phyloP scores from a whole-genome alignment of 1,139 yeast genomes.

The Yamadazyma mexicana region DNA sequence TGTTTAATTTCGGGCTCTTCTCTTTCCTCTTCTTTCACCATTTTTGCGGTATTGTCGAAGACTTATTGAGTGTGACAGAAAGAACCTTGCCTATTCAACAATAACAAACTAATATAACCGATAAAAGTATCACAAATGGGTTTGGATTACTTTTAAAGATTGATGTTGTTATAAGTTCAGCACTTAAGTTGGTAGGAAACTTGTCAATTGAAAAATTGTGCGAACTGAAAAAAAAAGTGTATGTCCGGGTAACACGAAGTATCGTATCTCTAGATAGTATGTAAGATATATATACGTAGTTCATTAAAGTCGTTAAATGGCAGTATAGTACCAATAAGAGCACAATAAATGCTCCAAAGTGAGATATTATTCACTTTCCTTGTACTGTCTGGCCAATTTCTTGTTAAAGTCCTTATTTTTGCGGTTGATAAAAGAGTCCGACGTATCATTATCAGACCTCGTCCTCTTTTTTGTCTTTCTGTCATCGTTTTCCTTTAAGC shows the following conservation, averaged over 20 bases:
- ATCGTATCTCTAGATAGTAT: too few relatives aligned
- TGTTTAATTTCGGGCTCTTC: conserved; percentile 39
- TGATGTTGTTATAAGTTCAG: neutral
- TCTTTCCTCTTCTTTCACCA: conserved; percentile 5
- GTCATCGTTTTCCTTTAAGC: conserved; percentile 28
- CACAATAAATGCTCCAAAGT: too few relatives aligned
- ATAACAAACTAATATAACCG: neutral
- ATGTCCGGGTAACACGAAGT: conserved; percentile 2
- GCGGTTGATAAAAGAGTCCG: conserved; percentile 58
- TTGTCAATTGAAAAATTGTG: conserved; percentile 1
- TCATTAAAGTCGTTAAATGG: too few relatives aligned
- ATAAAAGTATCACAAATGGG: neutral
- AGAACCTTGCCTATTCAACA: neutral
- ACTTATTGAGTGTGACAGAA: neutral
- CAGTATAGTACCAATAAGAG: too few relatives aligned
- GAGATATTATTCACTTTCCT: conserved; percentile 12
- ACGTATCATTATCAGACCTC: conserved; percentile 20
- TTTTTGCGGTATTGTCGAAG: neutral
- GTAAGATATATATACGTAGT: too few relatives aligned
- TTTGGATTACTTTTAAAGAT: conserved; percentile 1
- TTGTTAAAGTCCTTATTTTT: conserved; percentile 78
- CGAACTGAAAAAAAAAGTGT: neutral
- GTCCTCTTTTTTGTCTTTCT: conserved; percentile 23
- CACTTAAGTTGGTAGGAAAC: conserved; percentile 1
- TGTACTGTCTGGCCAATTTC: conserved; percentile 61